Base-by-base conservation (phyloP, 2,329 filamentous ascomycete genomes). In the Cercospora citrullina region DNA sequence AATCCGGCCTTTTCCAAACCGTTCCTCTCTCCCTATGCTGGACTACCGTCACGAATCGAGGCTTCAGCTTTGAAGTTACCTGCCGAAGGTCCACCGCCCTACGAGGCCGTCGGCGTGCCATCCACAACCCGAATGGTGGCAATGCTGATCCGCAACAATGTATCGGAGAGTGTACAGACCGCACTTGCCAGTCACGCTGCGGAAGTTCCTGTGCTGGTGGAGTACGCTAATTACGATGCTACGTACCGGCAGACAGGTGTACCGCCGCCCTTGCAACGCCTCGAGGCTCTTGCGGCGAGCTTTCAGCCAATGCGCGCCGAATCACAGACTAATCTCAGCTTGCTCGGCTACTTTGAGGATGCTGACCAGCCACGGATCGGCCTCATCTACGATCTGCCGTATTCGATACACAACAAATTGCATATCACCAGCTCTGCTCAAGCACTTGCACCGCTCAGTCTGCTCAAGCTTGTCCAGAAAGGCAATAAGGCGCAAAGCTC, bases 321-420 rank as follows among this genome's bases (percentile, higher is more conserved):
- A 23, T 75, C 75, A 21, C 75, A 77, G 58, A 72, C 71, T 2
- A 82, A 80, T 26, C 84, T 89, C 1, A 91, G 85, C 83, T 89
- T 85, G 73, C 78, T 76, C 83, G 91, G 70, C 74, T 94, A 92
- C 75, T 93, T 92, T 73, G 91, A 94, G 76, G 91, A 94, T 73
- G 84, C 90, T 63, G 85, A 87, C 63, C 89, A 91, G 65, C 81
- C 83, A 0, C 85, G 91, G 9, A 87, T 93, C 64, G 91, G 91
- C 5, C 82, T 94, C 10, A 85, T 94, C 10, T 94, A 92, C 74
- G 89, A 91, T 60, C 87, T 94, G 31, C 91, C 91, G 1, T 84
- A 86, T 1, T 79, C 78, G 8, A 77, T 82, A 12, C 80, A 81
- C 69, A 79, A 79, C 9, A 78, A 78, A 18, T 60, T 70, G 63